phyloP scores from a whole-genome alignment of 805 yeast species.

The Blastobotrys peoriensis region DNA sequence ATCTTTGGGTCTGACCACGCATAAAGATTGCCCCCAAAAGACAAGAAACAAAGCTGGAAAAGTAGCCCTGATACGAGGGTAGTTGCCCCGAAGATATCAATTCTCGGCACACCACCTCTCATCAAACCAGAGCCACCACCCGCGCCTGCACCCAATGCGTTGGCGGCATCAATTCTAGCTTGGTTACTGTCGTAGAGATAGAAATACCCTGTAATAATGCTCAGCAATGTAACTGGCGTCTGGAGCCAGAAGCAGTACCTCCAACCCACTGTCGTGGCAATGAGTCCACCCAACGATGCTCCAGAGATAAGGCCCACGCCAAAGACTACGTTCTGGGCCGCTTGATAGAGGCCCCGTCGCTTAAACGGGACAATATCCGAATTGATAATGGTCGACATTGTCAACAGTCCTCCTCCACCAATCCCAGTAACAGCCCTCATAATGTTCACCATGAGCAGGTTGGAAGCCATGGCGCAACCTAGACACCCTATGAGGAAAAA shows the following conservation, averaged over 20 bases:
- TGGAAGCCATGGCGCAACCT: conserved; percentile 12
- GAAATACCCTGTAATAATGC: conserved; percentile 5
- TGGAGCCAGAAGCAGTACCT: conserved; percentile 13
- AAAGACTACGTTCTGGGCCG: conserved; percentile 55
- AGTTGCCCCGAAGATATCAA: conserved; percentile 9
- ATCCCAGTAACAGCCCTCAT: conserved; percentile 15
- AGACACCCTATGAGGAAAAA: conserved; percentile 14
- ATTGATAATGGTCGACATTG: conserved; percentile 22
- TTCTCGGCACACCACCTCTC: not conserved
- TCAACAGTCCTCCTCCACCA: conserved; percentile 16
- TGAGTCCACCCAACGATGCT: conserved; percentile 49
- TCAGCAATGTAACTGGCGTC: conserved; percentile 9
- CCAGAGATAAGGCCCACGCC: conserved; percentile 60
- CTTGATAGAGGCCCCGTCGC: conserved; percentile 46
- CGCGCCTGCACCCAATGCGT: too few species aligned
- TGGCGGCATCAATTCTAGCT: not conserved
- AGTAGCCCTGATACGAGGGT: conserved; percentile 7
- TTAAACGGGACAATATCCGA: conserved; percentile 30
- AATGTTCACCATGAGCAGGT: conserved; percentile 9
- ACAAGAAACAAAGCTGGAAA: conserved; percentile 7
- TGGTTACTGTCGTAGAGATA: conserved; percentile 10
- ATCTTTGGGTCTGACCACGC: conserved; percentile 9
- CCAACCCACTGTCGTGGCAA: conserved; percentile 30
- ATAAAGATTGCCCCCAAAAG: conserved; percentile 10
- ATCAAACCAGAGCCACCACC: too few species aligned